A percentile compares a stretch with the other conserved stretches of the same genome.
Conservation (phyloP, 495 filamentous ascomycete species). For the Sphaerosporella brunnea region DNA sequence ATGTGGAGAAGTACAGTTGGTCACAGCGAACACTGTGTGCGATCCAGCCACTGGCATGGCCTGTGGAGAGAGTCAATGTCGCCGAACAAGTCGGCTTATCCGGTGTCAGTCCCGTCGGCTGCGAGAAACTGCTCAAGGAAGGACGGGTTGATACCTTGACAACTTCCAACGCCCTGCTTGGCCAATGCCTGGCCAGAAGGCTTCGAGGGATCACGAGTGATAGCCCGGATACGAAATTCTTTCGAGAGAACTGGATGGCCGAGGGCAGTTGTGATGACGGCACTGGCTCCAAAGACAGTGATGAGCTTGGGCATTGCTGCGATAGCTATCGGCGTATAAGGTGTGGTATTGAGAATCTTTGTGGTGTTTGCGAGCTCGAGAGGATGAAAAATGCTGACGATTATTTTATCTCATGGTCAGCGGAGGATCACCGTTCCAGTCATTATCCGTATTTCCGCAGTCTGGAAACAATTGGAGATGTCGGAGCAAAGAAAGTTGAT, state of each 20-base stretch:
- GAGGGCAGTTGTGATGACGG: conserved; percentile 30
- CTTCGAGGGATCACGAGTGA: conserved; percentile 31
- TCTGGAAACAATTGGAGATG: no score
- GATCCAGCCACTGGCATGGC: conserved; percentile 35
- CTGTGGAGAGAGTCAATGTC: conserved; percentile 27
- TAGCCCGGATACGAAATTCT: conserved; percentile 30
- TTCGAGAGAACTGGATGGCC: conserved; percentile 17
- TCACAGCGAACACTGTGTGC: conserved; percentile 39
- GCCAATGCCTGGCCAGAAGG: conserved; percentile 27
- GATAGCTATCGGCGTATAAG: no score
- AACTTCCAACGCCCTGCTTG: conserved; percentile 33
- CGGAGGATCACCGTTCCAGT: no score
- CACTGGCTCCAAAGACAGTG: conserved; percentile 33
- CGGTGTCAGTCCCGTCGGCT: no score
- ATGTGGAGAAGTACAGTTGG: no score
- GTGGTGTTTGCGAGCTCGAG: no score
- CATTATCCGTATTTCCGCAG: no score
- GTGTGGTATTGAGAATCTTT: no score
- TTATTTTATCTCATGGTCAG: no score
- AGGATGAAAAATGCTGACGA: no score
- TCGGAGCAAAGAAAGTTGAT: no score
- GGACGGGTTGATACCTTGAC: conserved; percentile 17
- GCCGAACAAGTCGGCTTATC: conserved; percentile 24
- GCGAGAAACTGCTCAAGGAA: no score
- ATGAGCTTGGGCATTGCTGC: conserved; percentile 29